Percentiles rank a stretch among this genome's conserved stretches.
Evolutionary conservation across 1,139 yeast genomes (phyloP).

Genomic region (Pichia sp.): DNA sequence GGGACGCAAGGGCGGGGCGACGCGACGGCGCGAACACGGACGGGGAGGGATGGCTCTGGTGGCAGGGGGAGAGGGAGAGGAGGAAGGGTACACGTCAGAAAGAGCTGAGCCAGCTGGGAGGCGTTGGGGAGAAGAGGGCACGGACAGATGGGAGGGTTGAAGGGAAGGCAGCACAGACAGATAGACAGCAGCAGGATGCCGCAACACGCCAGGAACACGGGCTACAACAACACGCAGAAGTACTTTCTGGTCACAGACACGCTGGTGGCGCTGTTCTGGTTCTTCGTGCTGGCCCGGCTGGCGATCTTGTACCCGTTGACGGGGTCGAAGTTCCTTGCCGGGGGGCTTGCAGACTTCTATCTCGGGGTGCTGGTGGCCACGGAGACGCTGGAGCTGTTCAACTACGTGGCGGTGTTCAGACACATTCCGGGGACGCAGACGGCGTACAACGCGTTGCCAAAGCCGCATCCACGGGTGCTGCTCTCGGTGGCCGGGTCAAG

Average conservation of each 20-base stretch:
- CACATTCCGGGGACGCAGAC: conserved; percentile 7
- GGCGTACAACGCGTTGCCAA: background rate
- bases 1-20: no score
- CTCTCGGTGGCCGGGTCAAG: conserved; percentile 1
- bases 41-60: no score
- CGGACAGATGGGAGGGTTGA: no score
- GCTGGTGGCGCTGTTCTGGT: conserved; percentile 10
- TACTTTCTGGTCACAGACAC: conserved; percentile 9
- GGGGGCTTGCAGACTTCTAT: conserved; percentile 18
- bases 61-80: no score
- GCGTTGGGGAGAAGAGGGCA: no score
- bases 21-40: no score
- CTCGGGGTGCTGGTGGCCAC: conserved; percentile 7
- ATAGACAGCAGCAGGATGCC: no score
- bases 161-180: no score
- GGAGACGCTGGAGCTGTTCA: conserved; percentile 2
- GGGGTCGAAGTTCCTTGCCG: conserved; percentile 15
- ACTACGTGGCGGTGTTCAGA: conserved; percentile 6
- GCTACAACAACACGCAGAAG: conserved; percentile 12
- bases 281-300: conserved; percentile 7
- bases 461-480: background rate
- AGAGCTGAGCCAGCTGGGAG: no score
- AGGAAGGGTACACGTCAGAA: no score
- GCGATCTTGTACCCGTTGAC: conserved; percentile 13
- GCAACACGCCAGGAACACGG: background rate